Conservation (phyloP, 2,329 filamentous ascomycete genomes). For the Colletotrichum camelliae region DNA sequence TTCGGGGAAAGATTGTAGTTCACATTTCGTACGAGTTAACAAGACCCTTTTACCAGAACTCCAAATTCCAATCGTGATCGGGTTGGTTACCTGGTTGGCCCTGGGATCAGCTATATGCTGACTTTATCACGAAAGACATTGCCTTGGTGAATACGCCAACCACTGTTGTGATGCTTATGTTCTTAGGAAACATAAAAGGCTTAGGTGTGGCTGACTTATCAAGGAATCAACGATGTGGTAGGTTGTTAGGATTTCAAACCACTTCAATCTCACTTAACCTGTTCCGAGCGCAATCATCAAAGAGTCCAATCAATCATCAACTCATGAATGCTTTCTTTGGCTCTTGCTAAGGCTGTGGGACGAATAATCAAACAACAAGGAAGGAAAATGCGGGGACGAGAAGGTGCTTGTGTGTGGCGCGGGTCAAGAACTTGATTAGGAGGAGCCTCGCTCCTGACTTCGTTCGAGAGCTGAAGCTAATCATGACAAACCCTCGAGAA, state of each 20-base stretch:
- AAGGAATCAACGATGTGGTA: too few relatives aligned
- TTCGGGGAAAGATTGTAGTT: too few relatives aligned
- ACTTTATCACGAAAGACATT: not conserved
- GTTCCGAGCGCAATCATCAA: not conserved
- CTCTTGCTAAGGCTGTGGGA: not conserved
- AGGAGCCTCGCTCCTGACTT: not conserved
- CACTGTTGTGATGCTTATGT: too few relatives aligned
- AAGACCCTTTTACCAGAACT: too few relatives aligned
- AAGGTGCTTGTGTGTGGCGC: not conserved
- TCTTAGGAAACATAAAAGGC: too few relatives aligned
- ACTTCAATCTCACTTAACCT: too few relatives aligned
- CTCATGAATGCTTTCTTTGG: not conserved
- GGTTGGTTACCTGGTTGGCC: not conserved
- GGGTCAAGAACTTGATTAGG: accelerated
- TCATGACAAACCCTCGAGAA: too few relatives aligned
- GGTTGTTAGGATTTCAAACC: too few relatives aligned
- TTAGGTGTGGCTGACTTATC: too few relatives aligned
- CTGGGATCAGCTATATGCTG: accelerated
- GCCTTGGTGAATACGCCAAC: not conserved
- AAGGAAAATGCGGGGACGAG: not conserved
- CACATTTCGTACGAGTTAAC: too few relatives aligned
- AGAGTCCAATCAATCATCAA: accelerated
- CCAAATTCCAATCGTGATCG: too few relatives aligned
- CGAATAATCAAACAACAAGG: not conserved
- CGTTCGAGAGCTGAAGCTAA: not conserved